Base-by-base conservation (phyloP, 1,284 basidiomycete genomes). In the Apiotrichum siamense region DNA sequence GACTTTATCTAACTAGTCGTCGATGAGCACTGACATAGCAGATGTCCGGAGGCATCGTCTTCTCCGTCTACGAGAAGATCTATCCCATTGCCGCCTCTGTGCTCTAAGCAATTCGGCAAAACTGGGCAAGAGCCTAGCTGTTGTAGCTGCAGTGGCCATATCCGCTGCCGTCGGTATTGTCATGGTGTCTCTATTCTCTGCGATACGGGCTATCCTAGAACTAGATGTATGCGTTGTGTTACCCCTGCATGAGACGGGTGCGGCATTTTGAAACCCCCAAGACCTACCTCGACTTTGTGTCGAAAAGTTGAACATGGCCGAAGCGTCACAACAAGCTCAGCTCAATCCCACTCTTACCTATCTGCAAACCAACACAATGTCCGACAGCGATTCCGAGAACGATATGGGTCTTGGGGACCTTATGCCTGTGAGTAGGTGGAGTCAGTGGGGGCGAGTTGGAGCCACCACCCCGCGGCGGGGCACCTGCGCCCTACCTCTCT, bases 41-140 rank as follows among this genome's bases (percentile, higher is more conserved):
- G 85, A 72, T 96, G 76, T 88, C 87, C 51, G 93, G 94, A 17
- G 94, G 93, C 2, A 93, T 98, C 64, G 87, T 92, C 36, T 97
- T 97, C 69, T 93, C 91, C 0, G 81, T 93, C 1, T 94, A 94
- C 70, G 91, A 96, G 69, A 64, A 70, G 58, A 52, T 67, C 26
- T 74, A 73, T 47, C 72, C 72, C 7, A 43, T 66, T 4, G 58
- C 68, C 15, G 66, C 63, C 7, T 7, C 31, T 29, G 36, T 51
- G 15, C 25, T 31, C 15, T 47, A 47, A 31, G 29, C 29, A 7
- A 31, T 31, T n/a, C n/a, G n/a, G n/a, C n/a, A n/a, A n/a, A n/a
- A n/a, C n/a, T n/a, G n/a, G n/a, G n/a, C n/a, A n/a, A n/a, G n/a
- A n/a, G n/a, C n/a, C n/a, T n/a, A n/a, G n/a, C n/a, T n/a, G n/a